Conservation (phyloP, 164 flowering plant species). For the Magnolia officinalis region DNA sequence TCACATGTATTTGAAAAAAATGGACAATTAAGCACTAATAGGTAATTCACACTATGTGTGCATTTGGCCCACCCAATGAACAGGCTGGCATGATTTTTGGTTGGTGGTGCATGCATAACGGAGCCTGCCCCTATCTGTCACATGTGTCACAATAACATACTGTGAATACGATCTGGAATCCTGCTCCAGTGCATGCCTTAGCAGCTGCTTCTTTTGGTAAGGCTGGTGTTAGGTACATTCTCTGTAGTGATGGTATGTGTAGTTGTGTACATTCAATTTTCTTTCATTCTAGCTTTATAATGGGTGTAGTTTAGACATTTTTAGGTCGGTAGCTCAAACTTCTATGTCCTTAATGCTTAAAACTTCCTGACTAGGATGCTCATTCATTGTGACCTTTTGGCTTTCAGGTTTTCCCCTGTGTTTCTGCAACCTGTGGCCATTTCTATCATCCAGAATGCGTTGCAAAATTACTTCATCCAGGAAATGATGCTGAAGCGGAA, state of each 20-base stretch:
- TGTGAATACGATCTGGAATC: no score
- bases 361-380: not conserved
- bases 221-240: not conserved
- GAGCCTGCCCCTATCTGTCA: no score
- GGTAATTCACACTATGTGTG: no score
- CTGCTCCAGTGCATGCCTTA: no score
- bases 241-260: not conserved
- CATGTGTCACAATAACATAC: no score
- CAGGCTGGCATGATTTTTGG: no score
- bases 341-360: not conserved
- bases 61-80: no score
- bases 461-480: constrained; percentile 43
- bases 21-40: no score
- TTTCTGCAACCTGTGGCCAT: constrained; percentile 65
- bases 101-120: no score
- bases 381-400: not conserved
- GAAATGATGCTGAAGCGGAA: constrained; percentile 36
- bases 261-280: not conserved
- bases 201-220: not conserved
- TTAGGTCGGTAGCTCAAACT: not conserved
- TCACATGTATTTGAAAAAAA: no score
- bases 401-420: constrained; percentile 72
- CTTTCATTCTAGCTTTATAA: not conserved
- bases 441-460: constrained; percentile 84
- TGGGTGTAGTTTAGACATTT: not conserved